Conservation (phyloP, 768 basidiomycete species). For the Galerina sulciceps region DNA sequence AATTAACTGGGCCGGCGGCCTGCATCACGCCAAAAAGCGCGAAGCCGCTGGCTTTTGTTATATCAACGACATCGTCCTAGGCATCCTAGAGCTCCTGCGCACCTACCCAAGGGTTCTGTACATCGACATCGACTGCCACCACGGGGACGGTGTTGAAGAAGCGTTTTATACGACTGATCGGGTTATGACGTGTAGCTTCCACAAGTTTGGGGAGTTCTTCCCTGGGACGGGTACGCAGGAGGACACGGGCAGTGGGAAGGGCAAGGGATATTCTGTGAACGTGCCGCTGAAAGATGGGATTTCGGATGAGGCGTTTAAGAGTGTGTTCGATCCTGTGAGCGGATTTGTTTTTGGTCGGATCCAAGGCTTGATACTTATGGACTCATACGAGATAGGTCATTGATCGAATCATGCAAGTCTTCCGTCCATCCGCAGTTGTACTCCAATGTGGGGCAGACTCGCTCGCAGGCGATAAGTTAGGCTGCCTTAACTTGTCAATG, state of each 20-base stretch:
- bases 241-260: constrained; percentile 81
- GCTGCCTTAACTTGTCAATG: constrained; percentile 96
- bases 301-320: constrained; percentile 84
- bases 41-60: constrained; percentile 99
- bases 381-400: constrained; percentile 64
- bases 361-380: neutral
- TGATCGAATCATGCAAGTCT: constrained; percentile 84
- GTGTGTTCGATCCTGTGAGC: constrained; percentile 89
- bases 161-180: constrained; percentile 98
- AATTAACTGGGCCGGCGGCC: constrained; percentile 97
- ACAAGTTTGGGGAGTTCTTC: constrained; percentile 97
- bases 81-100: constrained; percentile 89
- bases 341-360: neutral
- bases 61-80: constrained; percentile 96
- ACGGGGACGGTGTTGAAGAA: constrained; percentile 98
- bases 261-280: constrained; percentile 90
- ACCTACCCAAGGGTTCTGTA: constrained; percentile 88
- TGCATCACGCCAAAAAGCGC: constrained; percentile 98
- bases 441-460: constrained; percentile 98
- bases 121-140: constrained; percentile 98
- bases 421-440: constrained; percentile 84
- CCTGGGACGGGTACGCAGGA: constrained; percentile 87
- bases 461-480: constrained; percentile 91
- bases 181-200: constrained; percentile 97
- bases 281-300: constrained; percentile 94